These are phyloP conservation scores for Paraphaeosphaeria sporulosa DNA, from an alignment of 2,329 filamentous ascomycete genomes.

Conservation along the genomic window DNA sequence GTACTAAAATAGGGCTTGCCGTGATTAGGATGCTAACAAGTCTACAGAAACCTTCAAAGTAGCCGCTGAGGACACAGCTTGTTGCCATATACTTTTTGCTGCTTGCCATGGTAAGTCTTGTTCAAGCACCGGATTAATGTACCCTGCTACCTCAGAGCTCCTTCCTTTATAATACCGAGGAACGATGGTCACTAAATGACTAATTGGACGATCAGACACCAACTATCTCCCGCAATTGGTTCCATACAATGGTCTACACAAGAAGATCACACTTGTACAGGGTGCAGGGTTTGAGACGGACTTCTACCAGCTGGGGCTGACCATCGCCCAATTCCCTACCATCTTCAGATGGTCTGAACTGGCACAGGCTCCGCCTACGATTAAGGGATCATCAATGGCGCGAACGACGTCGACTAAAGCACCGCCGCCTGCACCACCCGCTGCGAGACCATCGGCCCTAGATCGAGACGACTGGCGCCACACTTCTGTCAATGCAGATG, in stretches of 20 bases:
- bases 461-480: constrained; percentile 7
- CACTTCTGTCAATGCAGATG: background rate
- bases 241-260: constrained; percentile 58
- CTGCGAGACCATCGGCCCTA: background rate
- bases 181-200: background rate
- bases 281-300: constrained; percentile 61
- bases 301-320: constrained; percentile 61
- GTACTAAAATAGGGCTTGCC: background rate
- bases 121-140: background rate
- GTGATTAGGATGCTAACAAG: constrained; percentile 12
- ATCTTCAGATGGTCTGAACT: constrained; percentile 57
- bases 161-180: background rate
- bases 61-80: constrained; percentile 66
- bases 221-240: constrained; percentile 66
- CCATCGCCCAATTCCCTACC: constrained; percentile 59
- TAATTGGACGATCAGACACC: constrained; percentile 43
- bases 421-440: background rate
- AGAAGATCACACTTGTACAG: constrained; percentile 64
- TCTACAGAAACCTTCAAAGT: constrained; percentile 52
- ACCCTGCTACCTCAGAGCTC: background rate
- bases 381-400: constrained; percentile 13
- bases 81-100: constrained; percentile 70
- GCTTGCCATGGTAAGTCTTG: constrained; percentile 60
- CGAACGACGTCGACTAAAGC: constrained; percentile 6
- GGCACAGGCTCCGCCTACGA: constrained; percentile 8